Conservation (phyloP, 2,329 filamentous ascomycete genomes). For the Cercospora berteroae region DNA sequence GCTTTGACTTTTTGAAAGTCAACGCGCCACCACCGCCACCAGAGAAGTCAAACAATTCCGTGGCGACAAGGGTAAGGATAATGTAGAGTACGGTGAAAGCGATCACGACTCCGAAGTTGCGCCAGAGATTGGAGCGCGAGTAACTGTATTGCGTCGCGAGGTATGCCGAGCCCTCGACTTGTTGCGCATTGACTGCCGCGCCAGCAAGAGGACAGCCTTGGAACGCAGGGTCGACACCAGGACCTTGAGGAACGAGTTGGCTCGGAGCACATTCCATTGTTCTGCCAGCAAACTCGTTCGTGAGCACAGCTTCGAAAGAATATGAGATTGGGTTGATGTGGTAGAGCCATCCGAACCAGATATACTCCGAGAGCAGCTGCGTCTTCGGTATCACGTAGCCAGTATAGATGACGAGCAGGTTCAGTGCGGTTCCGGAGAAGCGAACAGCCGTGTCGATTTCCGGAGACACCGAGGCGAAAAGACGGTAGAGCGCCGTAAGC, state of each 20-base stretch:
- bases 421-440: constrained; percentile 62
- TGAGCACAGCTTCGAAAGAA: constrained; percentile 64
- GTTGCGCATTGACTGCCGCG: constrained; percentile 51
- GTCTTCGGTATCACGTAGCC: constrained; percentile 68
- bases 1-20: constrained; percentile 68
- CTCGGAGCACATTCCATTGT: constrained; percentile 58
- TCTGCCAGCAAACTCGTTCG: constrained; percentile 62
- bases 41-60: constrained; percentile 65
- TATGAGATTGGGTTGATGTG: constrained; percentile 55
- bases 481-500: constrained; percentile 63
- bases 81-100: constrained; percentile 75
- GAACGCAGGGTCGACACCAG: constrained; percentile 54
- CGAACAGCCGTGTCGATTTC: constrained; percentile 66
- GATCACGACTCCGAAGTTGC: constrained; percentile 75
- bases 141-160: constrained; percentile 57
- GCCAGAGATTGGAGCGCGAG: constrained; percentile 59
- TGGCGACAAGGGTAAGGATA: constrained; percentile 65
- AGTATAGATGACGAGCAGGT: constrained; percentile 62
- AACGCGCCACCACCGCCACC: constrained; percentile 64
- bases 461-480: constrained; percentile 63
- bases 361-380: constrained; percentile 56
- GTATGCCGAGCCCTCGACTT: constrained; percentile 56
- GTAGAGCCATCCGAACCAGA: constrained; percentile 66
- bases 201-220: constrained; percentile 64
- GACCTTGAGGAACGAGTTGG: constrained; percentile 61